Conservation (phyloP, 2,329 filamentous ascomycete genomes). For the Lecanicillium sp. region DNA sequence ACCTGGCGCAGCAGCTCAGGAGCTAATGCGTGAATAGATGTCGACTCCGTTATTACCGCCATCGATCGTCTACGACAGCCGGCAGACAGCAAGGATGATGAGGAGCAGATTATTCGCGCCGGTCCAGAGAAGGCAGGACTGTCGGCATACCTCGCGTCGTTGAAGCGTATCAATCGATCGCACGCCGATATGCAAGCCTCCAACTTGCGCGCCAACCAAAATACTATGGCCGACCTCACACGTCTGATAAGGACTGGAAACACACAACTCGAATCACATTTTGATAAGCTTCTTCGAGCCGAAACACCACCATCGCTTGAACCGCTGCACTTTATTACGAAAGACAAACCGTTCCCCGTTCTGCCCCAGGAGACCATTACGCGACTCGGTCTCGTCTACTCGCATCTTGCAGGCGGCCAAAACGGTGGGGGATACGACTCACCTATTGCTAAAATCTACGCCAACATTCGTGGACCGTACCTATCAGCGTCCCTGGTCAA, state of each 20-base stretch:
- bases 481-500: conserved; percentile 78
- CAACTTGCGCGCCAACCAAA: conserved; percentile 88
- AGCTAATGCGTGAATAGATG: conserved; percentile 50
- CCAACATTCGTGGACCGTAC: conserved; percentile 80
- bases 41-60: conserved; percentile 76
- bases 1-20: background rate
- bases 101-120: conserved; percentile 83
- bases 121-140: conserved; percentile 82
- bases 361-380: conserved; percentile 70
- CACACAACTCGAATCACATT: conserved; percentile 76
- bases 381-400: conserved; percentile 73
- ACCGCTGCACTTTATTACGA: conserved; percentile 87
- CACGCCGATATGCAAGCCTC: conserved; percentile 77
- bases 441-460: conserved; percentile 74
- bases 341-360: conserved; percentile 76
- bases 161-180: conserved; percentile 84
- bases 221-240: conserved; percentile 74
- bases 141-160: conserved; percentile 77
- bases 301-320: conserved; percentile 79
- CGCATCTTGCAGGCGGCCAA: conserved; percentile 61
- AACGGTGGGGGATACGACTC: conserved; percentile 53
- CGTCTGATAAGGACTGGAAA: conserved; percentile 73
- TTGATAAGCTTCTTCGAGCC: conserved; percentile 66
- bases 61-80: conserved; percentile 87
- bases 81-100: conserved; percentile 84